Percentiles rank a stretch among this genome's conserved stretches.
phyloP scores from a whole-genome alignment of 139 green algal species.

The Zygnema cylindricum region DNA sequence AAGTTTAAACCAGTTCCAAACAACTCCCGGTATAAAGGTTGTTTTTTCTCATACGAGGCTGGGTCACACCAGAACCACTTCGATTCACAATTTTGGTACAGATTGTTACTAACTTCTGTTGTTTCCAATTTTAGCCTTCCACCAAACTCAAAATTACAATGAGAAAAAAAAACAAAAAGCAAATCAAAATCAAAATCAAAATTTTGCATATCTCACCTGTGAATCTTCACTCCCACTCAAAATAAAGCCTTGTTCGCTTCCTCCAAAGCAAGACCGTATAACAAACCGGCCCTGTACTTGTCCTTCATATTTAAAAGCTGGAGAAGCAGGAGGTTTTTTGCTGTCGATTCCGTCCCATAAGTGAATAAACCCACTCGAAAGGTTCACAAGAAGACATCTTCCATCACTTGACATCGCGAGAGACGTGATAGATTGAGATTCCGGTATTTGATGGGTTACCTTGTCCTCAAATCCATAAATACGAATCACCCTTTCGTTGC shows the following conservation, averaged over 20 bases:
- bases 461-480: conserved; percentile 68
- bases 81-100: too few species aligned
- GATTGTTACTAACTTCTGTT: too few species aligned
- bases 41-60: too few species aligned
- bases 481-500: conserved; percentile 72
- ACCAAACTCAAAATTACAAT: too few species aligned
- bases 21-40: too few species aligned
- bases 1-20: too few species aligned
- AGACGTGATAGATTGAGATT: conserved; percentile 70
- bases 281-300: conserved; percentile 77
- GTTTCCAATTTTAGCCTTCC: too few species aligned
- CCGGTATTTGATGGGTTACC: conserved; percentile 62
- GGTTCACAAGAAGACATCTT: conserved; percentile 71
- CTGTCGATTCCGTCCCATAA: conserved; percentile 51
- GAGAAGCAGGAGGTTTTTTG: conserved; percentile 8
- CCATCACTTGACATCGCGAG: conserved; percentile 71
- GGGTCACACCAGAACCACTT: too few species aligned
- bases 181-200: background rate
- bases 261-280: conserved; percentile 86
- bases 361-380: conserved; percentile 56
- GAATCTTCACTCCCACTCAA: conserved; percentile 77
- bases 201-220: conserved; percentile 62
- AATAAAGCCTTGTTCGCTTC: conserved; percentile 77
- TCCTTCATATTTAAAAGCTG: conserved; percentile 43
- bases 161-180: background rate